These are phyloP conservation scores for Camelina neglecta DNA, from an alignment of 345 rosid species.

Conservation along the genomic window DNA sequence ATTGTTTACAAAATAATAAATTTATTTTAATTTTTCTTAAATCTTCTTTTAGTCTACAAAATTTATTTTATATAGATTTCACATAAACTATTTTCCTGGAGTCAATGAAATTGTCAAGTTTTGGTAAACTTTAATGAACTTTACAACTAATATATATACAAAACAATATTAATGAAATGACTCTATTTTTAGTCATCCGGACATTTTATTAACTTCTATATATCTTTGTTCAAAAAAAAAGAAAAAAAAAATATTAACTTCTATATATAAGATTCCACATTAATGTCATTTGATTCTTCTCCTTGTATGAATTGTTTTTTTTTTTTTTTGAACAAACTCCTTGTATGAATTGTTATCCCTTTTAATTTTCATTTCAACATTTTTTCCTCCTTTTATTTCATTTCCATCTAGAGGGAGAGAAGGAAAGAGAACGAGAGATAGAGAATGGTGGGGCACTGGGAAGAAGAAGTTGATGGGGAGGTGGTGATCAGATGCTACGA, in stretches of 20 bases:
- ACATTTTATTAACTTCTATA: background rate
- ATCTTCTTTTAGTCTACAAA: background rate
- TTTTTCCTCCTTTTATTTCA: background rate
- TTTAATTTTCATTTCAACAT: background rate
- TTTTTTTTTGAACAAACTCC: background rate
- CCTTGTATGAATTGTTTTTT: background rate
- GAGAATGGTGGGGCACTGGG: constrained; percentile 40
- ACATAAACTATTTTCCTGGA: background rate
- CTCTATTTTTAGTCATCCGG: background rate
- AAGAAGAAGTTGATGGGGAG: constrained; percentile 35
- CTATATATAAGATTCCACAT: background rate
- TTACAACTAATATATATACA: background rate
- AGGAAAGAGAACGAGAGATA: background rate
- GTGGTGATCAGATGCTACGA: constrained; percentile 63
- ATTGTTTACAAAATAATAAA: background rate
- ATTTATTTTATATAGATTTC: too few species aligned
- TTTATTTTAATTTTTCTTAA: background rate
- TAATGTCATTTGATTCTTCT: constrained; percentile 7
- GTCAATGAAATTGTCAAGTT: background rate
- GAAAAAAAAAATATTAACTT: background rate
- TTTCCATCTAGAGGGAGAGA: background rate
- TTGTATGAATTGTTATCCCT: background rate
- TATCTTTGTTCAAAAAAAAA: too few species aligned
- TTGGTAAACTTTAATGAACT: background rate
- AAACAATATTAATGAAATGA: background rate